A percentile compares a stretch with the other conserved stretches of the same genome.
Evolutionary conservation across 208 protist genomes (phyloP).

Genomic region (Leishmania guyanensis): DNA sequence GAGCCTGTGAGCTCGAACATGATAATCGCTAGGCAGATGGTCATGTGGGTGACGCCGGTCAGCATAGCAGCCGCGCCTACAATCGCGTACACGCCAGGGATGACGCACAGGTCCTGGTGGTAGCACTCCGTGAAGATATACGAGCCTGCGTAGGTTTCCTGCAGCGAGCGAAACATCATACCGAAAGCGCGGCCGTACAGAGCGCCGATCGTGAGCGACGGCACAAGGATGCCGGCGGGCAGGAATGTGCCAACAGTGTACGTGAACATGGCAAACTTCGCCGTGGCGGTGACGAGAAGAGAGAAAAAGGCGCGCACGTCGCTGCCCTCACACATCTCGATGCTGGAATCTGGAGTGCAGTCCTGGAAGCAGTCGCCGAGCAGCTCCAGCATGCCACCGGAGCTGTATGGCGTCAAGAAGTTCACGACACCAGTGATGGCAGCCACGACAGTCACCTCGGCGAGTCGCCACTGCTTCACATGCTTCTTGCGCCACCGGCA

Average conservation of each 20-base stretch:
- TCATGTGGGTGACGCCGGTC: conserved; percentile 93
- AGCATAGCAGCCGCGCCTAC: conserved; percentile 93
- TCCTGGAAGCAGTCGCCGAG: conserved; percentile 78
- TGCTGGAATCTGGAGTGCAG: conserved; percentile 50
- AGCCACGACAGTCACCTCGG: conserved; percentile 61
- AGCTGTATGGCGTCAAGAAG: conserved; percentile 69
- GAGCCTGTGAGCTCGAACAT: conserved; percentile 94
- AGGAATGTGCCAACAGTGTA: conserved; percentile 74
- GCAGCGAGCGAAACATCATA: conserved; percentile 55
- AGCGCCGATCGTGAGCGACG: conserved; percentile 90
- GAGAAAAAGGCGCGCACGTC: conserved; percentile 52
- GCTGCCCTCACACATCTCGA: conserved; percentile 57
- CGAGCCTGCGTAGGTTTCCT: conserved; percentile 54
- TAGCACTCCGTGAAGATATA: conserved; percentile 72
- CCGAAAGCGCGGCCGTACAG: conserved; percentile 79
- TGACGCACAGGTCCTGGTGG: conserved; percentile 71
- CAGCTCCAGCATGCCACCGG: conserved; percentile 62
- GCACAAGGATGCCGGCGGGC: conserved; percentile 93
- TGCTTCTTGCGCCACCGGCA: conserved; percentile 53
- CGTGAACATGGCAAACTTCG: conserved; percentile 60
- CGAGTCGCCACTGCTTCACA: conserved; percentile 70
- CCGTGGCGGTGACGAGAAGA: conserved; percentile 57
- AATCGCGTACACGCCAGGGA: conserved; percentile 92
- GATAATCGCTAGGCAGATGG: conserved; percentile 94
- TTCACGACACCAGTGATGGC: conserved; percentile 63